Conservation (phyloP, 306 rosid genomes). For the Castanea crenata region DNA sequence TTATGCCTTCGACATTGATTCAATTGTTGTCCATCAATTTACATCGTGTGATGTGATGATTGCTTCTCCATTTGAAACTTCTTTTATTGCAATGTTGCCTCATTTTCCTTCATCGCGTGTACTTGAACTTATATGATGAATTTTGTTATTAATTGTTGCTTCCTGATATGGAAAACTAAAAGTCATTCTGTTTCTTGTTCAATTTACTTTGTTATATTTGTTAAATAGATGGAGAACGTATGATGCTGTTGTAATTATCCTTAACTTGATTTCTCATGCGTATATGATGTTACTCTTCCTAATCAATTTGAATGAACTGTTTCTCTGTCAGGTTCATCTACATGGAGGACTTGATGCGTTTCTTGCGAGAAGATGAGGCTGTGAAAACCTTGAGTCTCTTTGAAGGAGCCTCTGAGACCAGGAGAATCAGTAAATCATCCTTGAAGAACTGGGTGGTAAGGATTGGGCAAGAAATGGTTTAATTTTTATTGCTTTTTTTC, state of each 20-base stretch:
- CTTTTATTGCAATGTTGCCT: not conserved
- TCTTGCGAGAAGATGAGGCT: conserved; percentile 82
- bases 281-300: not conserved
- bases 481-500: not conserved
- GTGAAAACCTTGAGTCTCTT: conserved; percentile 62
- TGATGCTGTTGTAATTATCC: too few relatives aligned
- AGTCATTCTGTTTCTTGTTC: not conserved
- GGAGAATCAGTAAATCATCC: conserved; percentile 64
- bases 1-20: not conserved
- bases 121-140: not conserved
- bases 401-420: conserved; percentile 65
- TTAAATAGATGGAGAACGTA: too few relatives aligned
- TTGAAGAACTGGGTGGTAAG: conserved; percentile 96
- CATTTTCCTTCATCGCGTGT: not conserved
- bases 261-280: not conserved
- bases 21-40: not conserved
- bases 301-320: not conserved
- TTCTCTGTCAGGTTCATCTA: conserved; percentile 48
- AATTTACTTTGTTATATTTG: too few relatives aligned
- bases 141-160: not conserved
- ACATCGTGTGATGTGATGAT: too few relatives aligned
- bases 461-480: conserved; percentile 10
- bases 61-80: not conserved
- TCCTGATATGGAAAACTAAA: not conserved
- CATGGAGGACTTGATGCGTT: conserved; percentile 67